These are phyloP conservation scores for Neurospora sp. DNA, from an alignment of 495 filamentous ascomycete species.

Conservation along the genomic window DNA sequence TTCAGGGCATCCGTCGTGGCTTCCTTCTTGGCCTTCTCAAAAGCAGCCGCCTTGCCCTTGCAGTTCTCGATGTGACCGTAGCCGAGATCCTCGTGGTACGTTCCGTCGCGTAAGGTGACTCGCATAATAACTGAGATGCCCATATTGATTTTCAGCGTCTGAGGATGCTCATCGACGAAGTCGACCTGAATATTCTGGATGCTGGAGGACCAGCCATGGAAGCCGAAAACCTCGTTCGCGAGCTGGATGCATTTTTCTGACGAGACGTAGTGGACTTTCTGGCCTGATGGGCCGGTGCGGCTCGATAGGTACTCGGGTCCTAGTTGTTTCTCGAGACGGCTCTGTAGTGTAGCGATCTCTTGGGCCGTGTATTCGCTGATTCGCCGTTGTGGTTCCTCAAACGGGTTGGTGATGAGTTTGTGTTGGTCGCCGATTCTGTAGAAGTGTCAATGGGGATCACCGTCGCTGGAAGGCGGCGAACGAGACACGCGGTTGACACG, in stretches of 20 bases:
- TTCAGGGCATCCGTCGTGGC: slow-evolving; percentile 92
- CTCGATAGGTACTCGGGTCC: slow-evolving; percentile 93
- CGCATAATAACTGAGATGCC: slow-evolving; percentile 82
- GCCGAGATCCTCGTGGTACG: slow-evolving; percentile 92
- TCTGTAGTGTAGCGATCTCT: slow-evolving; percentile 82
- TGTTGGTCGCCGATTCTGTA: slow-evolving; percentile 76
- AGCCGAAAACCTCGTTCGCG: slow-evolving; percentile 96
- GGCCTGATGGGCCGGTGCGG: slow-evolving; percentile 66
- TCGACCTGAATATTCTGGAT: slow-evolving; percentile 87
- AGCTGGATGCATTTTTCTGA: slow-evolving; percentile 92
- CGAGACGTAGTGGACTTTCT: slow-evolving; percentile 81
- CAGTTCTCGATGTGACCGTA: slow-evolving; percentile 94
- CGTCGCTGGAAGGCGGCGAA: neutral
- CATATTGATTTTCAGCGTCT: slow-evolving; percentile 59
- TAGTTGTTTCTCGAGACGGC: slow-evolving; percentile 81
- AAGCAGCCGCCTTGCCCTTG: slow-evolving; percentile 86
- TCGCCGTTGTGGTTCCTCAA: slow-evolving; percentile 55
- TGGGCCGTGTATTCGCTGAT: slow-evolving; percentile 75
- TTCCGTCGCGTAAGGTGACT: slow-evolving; percentile 82
- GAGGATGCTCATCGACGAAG: slow-evolving; percentile 56
- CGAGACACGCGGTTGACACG: neutral
- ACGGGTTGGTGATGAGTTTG: slow-evolving; percentile 54
- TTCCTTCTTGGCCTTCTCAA: slow-evolving; percentile 97
- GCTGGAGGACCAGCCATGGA: slow-evolving; percentile 93
- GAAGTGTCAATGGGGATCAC: neutral